phyloP scores from a whole-genome alignment of 129 eudicot genomes.

The Rutidosis leptorrhynchoides region DNA sequence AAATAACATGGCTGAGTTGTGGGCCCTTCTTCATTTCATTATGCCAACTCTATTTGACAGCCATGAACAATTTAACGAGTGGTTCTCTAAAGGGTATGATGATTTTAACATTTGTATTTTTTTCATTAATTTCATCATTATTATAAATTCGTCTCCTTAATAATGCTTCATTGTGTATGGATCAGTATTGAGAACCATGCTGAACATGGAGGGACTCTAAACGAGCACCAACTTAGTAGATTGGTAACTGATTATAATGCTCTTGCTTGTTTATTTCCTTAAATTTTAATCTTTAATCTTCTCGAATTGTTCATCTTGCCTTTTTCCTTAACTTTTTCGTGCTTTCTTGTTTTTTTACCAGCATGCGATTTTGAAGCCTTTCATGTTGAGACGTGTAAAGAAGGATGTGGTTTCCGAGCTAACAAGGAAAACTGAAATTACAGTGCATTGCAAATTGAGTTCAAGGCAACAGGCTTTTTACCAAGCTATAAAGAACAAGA shows the following conservation, averaged over 20 bases:
- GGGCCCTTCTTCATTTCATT: constrained; percentile 98
- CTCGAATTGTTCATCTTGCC: background rate
- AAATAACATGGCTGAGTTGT: constrained; percentile 99
- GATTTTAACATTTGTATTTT: background rate
- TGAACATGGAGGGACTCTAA: constrained; percentile 97
- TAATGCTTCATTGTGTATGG: constrained; percentile 21
- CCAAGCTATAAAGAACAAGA: constrained; percentile 98
- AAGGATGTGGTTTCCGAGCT: constrained; percentile 89
- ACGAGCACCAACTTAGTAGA: constrained; percentile 97
- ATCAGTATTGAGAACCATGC: constrained; percentile 96
- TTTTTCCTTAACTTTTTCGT: constrained; percentile 9
- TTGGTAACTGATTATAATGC: constrained; percentile 49
- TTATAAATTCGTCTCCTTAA: constrained; percentile 11
- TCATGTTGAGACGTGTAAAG: constrained; percentile 95
- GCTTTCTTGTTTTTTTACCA: constrained; percentile 29
- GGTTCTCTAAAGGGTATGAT: constrained; percentile 98
- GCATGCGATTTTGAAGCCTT: constrained; percentile 99
- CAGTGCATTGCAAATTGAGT: constrained; percentile 92
- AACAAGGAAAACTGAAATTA: constrained; percentile 75
- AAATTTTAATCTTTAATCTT: background rate
- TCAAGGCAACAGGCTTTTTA: constrained; percentile 95
- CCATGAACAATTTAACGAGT: constrained; percentile 94
- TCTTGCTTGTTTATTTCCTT: background rate
- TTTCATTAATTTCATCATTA: background rate
- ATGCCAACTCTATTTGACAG: constrained; percentile 98